Evolutionary conservation across 495 filamentous ascomycete genomes (phyloP).

Genomic region (Pyrenopolyporus hunteri): DNA sequence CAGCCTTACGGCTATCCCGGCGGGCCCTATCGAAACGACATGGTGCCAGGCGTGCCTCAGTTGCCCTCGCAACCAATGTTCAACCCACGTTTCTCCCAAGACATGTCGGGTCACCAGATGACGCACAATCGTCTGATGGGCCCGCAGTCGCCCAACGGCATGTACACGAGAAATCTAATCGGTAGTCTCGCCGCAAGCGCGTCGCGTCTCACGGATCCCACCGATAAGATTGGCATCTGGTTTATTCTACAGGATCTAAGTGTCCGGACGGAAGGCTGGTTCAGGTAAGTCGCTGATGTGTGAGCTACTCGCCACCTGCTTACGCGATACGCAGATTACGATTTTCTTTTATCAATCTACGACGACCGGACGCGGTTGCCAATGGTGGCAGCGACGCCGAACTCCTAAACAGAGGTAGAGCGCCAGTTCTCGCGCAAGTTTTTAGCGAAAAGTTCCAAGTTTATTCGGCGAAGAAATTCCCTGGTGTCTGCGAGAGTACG

Average conservation of each 20-base stretch:
- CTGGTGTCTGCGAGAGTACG: conserved; percentile 94
- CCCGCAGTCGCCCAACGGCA: conserved; percentile 64
- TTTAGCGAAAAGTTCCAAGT: conserved; percentile 94
- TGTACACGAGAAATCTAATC: conserved; percentile 97
- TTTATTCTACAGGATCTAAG: conserved; percentile 96
- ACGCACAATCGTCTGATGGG: conserved; percentile 49
- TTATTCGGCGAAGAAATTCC: conserved; percentile 96
- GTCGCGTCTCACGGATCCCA: conserved; percentile 80
- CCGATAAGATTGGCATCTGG: conserved; percentile 91
- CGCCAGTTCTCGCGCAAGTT: conserved; percentile 83
- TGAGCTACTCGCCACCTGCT: conserved; percentile 2
- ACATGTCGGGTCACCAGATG: conserved; percentile 42
- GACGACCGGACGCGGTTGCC: conserved; percentile 52
- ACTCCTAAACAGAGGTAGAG: conserved; percentile 74
- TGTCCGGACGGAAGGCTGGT: conserved; percentile 88
- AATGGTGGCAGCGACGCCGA: conserved; percentile 43
- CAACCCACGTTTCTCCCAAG: conserved; percentile 41
- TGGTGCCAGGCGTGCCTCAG: conserved; percentile 37
- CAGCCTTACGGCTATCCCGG: conserved; percentile 41
- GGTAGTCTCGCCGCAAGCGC: conserved; percentile 91
- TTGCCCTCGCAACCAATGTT: conserved; percentile 45
- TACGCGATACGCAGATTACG: conserved; percentile 46
- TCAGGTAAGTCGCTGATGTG: conserved; percentile 66
- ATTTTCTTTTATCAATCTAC: conserved; percentile 80
- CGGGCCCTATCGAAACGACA: conserved; percentile 39